Evolutionary conservation across 495 filamentous ascomycete species (phyloP).

Genomic region (Lichenothelia convexa): DNA sequence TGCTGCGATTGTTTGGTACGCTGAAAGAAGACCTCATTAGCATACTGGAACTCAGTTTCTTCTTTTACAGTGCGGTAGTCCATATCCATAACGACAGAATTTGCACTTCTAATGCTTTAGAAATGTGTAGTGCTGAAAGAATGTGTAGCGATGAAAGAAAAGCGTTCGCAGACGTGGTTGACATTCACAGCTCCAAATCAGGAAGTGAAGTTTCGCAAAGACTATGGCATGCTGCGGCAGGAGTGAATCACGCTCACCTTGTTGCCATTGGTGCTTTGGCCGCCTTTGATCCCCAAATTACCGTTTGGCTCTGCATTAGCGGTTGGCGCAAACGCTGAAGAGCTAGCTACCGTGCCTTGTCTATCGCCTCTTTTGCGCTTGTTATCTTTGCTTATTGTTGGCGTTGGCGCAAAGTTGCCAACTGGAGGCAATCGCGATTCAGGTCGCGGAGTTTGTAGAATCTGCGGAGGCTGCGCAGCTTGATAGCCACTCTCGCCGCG

Average conservation of each 20-base stretch:
- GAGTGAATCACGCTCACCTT: conserved; percentile 31
- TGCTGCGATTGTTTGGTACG: conserved; percentile 30
- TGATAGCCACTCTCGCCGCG: conserved; percentile 30
- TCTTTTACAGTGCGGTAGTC: no score
- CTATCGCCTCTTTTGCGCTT: conserved; percentile 52
- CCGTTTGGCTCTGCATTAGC: conserved; percentile 18
- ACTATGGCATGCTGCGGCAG: no score
- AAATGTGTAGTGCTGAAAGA: no score
- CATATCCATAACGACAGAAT: no score
- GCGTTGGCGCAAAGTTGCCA: conserved; percentile 76
- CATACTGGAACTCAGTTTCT: not conserved
- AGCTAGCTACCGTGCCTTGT: conserved; percentile 4
- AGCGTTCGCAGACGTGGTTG: no score
- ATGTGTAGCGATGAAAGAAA: no score
- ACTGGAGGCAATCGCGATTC: conserved; percentile 50
- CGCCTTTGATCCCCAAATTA: conserved; percentile 6
- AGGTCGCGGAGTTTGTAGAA: conserved; percentile 20
- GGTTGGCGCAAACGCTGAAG: conserved; percentile 8
- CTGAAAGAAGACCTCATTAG: conserved; percentile 1
- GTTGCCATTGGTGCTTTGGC: conserved; percentile 27
- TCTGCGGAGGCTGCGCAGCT: conserved; percentile 21
- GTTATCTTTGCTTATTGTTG: conserved; percentile 60
- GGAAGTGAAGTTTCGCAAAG: not conserved
- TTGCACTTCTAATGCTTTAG: no score
- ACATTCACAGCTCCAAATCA: no score